A percentile compares a stretch with the other conserved stretches of the same genome.
Evolutionary conservation across 176 grass and related monocot genomes (phyloP).

Genomic region (Paspalum vaginatum): DNA sequence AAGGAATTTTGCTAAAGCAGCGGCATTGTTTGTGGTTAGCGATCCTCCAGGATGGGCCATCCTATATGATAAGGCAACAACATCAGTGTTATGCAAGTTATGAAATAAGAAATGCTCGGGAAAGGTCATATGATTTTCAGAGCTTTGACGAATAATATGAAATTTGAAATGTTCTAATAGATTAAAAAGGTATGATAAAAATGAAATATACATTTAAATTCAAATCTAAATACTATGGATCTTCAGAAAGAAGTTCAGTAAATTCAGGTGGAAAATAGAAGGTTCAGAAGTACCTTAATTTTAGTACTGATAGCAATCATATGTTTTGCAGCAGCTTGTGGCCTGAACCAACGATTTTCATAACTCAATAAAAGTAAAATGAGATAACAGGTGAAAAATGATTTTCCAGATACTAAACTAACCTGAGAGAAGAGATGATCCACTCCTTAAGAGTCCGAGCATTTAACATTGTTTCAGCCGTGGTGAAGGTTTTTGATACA

Average conservation of each 20-base stretch:
- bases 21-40: conserved; percentile 94
- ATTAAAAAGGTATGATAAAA: too few relatives aligned
- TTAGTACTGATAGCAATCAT: conserved; percentile 96
- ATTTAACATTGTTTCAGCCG: conserved; percentile 95
- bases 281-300: conserved; percentile 52
- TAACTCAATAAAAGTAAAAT: conserved; percentile 34
- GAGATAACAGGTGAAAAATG: background rate
- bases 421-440: conserved; percentile 88
- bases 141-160: too few relatives aligned
- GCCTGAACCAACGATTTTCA: conserved; percentile 47
- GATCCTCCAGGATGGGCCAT: conserved; percentile 89
- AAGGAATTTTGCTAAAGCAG: conserved; percentile 91
- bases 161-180: too few relatives aligned
- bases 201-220: too few relatives aligned
- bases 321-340: conserved; percentile 85
- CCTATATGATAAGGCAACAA: conserved; percentile 49
- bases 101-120: background rate
- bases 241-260: conserved; percentile 2
- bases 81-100: background rate
- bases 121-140: too few relatives aligned
- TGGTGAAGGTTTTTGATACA: conserved; percentile 97
- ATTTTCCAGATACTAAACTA: conserved; percentile 41
- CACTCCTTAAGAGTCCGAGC: conserved; percentile 89
- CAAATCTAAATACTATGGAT: too few relatives aligned
- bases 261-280: conserved; percentile 11